Conservation (phyloP, 805 yeast species). For the Suhomyces sp. region DNA sequence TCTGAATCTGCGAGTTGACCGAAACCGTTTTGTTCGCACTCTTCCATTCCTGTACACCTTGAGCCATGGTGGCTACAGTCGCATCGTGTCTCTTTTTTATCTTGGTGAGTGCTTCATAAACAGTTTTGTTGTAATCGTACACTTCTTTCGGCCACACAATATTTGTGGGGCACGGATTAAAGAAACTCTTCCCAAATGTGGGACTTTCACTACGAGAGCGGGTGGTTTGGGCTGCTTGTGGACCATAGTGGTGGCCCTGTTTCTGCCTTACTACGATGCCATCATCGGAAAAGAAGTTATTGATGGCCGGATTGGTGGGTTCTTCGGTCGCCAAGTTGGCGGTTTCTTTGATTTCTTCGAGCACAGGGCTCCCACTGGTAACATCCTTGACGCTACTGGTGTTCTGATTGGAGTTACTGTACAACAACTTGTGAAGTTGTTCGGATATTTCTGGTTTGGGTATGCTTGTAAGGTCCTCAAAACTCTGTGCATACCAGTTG, state of each 20-base stretch:
- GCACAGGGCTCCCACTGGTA: neutral
- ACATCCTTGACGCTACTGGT: neutral
- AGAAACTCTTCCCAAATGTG: slow-evolving; percentile 45
- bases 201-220: slow-evolving; percentile 18
- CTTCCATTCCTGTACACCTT: slow-evolving; percentile 92
- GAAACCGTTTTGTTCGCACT: slow-evolving; percentile 43
- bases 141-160: slow-evolving; percentile 72
- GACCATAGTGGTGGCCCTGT: neutral
- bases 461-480: slow-evolving; percentile 72
- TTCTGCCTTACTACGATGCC: slow-evolving; percentile 40
- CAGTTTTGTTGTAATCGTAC: slow-evolving; percentile 63
- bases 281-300: slow-evolving; percentile 48
- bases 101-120: slow-evolving; percentile 60
- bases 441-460: slow-evolving; percentile 53
- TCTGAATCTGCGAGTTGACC: slow-evolving; percentile 72
- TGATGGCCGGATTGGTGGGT: slow-evolving; percentile 33
- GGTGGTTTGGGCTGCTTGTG: slow-evolving; percentile 10
- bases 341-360: slow-evolving; percentile 4
- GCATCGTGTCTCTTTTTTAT: slow-evolving; percentile 89
- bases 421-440: slow-evolving; percentile 39
- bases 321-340: slow-evolving; percentile 30
- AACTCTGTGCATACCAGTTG: slow-evolving; percentile 89
- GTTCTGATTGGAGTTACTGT: slow-evolving; percentile 12
- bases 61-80: slow-evolving; percentile 87
- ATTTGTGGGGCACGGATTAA: slow-evolving; percentile 52